phyloP scores from a whole-genome alignment of 176 grass and related monocot species.

The Calamus simplicifolius region DNA sequence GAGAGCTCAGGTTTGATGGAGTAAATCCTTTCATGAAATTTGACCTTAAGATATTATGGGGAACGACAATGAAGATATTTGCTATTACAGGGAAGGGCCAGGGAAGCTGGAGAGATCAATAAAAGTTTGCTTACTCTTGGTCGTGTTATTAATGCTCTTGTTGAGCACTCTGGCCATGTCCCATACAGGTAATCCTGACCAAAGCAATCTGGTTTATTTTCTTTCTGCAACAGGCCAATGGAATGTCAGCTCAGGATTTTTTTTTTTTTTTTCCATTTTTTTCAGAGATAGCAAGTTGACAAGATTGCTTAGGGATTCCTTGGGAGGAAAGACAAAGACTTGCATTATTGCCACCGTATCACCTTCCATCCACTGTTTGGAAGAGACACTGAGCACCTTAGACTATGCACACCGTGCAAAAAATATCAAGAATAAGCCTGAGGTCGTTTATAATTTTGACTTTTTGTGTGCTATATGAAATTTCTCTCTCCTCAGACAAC shows the following conservation, averaged over 20 bases:
- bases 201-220: not conserved
- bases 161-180: conserved; percentile 95
- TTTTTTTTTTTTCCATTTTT: conserved; percentile 19
- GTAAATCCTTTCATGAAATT: not conserved
- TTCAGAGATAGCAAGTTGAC: conserved; percentile 99
- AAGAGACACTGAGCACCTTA: conserved; percentile 95
- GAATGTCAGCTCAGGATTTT: conserved; percentile 7
- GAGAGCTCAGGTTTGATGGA: too few species aligned
- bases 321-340: conserved; percentile 99
- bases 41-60: not conserved
- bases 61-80: not conserved
- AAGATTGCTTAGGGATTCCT: conserved; percentile 89
- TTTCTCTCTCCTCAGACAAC: too few species aligned
- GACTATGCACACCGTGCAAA: conserved; percentile 99
- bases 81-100: conserved; percentile 86
- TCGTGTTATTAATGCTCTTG: conserved; percentile 96
- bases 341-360: conserved; percentile 99
- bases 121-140: conserved; percentile 98
- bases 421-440: conserved; percentile 98
- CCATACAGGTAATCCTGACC: conserved; percentile 67
- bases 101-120: conserved; percentile 99
- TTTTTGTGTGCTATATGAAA: conserved; percentile 11
- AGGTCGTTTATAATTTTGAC: conserved; percentile 38
- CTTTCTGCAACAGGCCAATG: conserved; percentile 6
- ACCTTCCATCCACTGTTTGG: conserved; percentile 87